phyloP scores from a whole-genome alignment of 176 grass and related monocot genomes.

The Aegilops bicornis region DNA sequence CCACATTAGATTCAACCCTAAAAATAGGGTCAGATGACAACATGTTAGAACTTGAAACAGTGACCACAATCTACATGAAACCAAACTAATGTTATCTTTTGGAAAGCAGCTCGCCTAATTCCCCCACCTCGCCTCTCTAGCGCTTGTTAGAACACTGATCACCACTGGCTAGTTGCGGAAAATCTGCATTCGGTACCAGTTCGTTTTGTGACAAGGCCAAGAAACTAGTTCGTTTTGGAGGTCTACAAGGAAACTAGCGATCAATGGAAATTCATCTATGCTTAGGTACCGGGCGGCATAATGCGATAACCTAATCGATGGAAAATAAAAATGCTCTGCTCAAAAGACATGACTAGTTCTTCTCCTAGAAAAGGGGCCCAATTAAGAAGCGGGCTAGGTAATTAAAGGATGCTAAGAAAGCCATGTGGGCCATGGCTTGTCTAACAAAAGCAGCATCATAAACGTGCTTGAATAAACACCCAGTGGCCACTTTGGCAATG shows the following conservation, averaged over 20 bases:
- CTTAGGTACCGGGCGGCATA: not conserved
- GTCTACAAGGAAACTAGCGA: not conserved
- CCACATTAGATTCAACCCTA: not conserved
- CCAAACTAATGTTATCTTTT: not conserved
- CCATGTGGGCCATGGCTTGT: conserved; percentile 1
- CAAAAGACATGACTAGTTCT: not conserved
- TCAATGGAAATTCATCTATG: not conserved
- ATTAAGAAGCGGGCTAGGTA: not conserved
- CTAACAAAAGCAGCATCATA: conserved; percentile 19
- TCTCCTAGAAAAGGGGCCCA: conserved; percentile 17
- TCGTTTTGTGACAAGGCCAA: not conserved
- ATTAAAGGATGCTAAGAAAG: conserved; percentile 28
- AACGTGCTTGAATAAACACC: conserved; percentile 43
- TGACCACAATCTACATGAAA: not conserved
- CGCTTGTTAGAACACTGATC: too few species aligned
- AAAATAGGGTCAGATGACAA: not conserved
- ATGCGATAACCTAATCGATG: not conserved
- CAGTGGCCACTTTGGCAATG: conserved; percentile 44
- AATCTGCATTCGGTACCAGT: not conserved
- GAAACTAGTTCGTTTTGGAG: not conserved
- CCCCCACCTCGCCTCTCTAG: too few species aligned
- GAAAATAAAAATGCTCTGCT: not conserved
- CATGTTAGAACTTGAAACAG: not conserved
- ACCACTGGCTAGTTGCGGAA: not conserved
- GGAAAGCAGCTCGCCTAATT: too few species aligned